Conservation (phyloP, 371 early-diverging fungal genomes). For the Mortierella sp. region DNA sequence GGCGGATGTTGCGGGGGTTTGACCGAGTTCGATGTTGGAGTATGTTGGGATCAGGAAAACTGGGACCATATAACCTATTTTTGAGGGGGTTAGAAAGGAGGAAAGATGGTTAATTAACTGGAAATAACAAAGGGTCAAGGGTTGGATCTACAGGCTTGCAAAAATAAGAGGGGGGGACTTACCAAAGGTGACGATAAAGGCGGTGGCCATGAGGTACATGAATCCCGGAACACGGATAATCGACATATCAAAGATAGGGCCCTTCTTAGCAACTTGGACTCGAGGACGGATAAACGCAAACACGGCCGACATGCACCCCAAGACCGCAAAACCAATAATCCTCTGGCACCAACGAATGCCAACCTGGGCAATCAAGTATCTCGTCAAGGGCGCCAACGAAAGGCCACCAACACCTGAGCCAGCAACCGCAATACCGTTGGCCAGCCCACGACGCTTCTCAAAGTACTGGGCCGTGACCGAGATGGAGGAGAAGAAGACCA, state of each 20-base stretch:
- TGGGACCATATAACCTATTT: slow-evolving; percentile 43
- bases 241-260: slow-evolving; percentile 57
- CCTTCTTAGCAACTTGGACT: slow-evolving; percentile 54
- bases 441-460: slow-evolving; percentile 74
- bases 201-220: slow-evolving; percentile 38
- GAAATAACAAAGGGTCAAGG: neutral
- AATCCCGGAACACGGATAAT: slow-evolving; percentile 53
- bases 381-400: slow-evolving; percentile 75
- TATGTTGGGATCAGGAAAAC: slow-evolving; percentile 59
- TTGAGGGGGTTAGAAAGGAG: neutral
- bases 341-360: slow-evolving; percentile 78
- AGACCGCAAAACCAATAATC: slow-evolving; percentile 68
- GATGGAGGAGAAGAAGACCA: slow-evolving; percentile 74
- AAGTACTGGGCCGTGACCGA: slow-evolving; percentile 85
- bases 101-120: neutral
- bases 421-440: slow-evolving; percentile 83
- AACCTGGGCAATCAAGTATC: slow-evolving; percentile 66
- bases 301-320: slow-evolving; percentile 63
- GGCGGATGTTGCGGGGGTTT: slow-evolving; percentile 58
- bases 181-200: slow-evolving; percentile 60
- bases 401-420: slow-evolving; percentile 88
- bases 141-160: neutral
- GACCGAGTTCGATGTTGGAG: slow-evolving; percentile 34
- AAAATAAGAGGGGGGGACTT: neutral
- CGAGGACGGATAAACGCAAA: slow-evolving; percentile 64